A percentile compares a stretch with the other conserved stretches of the same genome.
Evolutionary conservation across 495 filamentous ascomycete species (phyloP).

Genomic region (Daldinia concentrica): DNA sequence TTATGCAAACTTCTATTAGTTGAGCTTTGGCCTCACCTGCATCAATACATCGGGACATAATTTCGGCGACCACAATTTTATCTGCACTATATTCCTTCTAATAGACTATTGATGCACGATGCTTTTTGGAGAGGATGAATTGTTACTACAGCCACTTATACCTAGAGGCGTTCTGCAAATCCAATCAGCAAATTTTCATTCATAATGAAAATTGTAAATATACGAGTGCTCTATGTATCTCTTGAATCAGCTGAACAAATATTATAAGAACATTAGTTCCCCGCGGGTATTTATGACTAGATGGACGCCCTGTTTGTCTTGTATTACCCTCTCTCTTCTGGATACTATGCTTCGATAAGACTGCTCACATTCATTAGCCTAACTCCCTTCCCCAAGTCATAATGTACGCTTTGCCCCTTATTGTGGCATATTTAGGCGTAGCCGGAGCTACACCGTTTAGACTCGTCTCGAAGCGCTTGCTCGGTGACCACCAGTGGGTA

Average conservation of each 20-base stretch:
- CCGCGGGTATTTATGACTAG: neutral
- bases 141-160: neutral
- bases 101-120: conserved; percentile 24
- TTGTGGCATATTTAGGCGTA: conserved; percentile 11
- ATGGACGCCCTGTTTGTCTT: neutral
- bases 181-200: neutral
- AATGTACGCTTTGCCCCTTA: conserved; percentile 22
- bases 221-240: no score
- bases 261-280: conserved; percentile 21
- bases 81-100: conserved; percentile 2
- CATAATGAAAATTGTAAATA: neutral
- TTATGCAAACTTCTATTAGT: conserved; percentile 1
- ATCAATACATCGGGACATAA: neutral
- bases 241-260: neutral
- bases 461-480: conserved; percentile 37
- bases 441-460: conserved; percentile 37
- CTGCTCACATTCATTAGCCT: neutral
- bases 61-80: neutral
- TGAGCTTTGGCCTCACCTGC: neutral
- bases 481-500: conserved; percentile 36
- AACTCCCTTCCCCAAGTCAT: neutral
- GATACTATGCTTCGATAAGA: neutral
- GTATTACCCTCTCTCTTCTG: neutral
- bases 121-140: neutral
- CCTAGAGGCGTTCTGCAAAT: no score